Conservation (phyloP, 1,284 basidiomycete species). For the Hypsizygus ulmarius region DNA sequence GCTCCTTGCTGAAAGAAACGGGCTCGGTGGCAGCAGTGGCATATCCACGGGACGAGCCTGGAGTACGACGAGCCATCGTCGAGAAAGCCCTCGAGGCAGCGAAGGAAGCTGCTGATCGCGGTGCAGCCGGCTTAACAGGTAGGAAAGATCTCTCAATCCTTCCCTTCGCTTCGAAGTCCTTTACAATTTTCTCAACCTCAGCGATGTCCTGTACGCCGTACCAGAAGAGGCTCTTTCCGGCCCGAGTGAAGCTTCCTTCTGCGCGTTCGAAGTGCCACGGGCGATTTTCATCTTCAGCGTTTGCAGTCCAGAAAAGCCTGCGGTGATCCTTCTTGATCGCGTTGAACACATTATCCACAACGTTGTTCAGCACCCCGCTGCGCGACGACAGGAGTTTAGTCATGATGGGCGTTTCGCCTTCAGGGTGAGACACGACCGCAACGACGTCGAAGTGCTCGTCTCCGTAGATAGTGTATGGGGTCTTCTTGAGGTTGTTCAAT, state of each 20-base stretch:
- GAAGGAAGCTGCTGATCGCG: conserved; percentile 42
- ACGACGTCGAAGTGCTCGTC: conserved; percentile 97
- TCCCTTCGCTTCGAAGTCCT: conserved; percentile 81
- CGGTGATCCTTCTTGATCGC: conserved; percentile 95
- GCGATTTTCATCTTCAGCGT: conserved; percentile 93
- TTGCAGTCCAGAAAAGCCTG: conserved; percentile 94
- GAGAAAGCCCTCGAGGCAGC: conserved; percentile 61
- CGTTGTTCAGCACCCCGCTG: conserved; percentile 89
- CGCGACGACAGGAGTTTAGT: conserved; percentile 90
- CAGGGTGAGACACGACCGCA: conserved; percentile 91
- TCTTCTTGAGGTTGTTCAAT: conserved; percentile 76
- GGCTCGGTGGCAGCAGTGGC: conserved; percentile 48
- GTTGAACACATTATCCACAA: conserved; percentile 96
- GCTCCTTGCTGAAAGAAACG: conserved; percentile 48
- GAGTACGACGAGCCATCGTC: conserved; percentile 59
- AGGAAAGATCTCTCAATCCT: conserved; percentile 87
- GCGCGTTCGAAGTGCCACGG: conserved; percentile 99
- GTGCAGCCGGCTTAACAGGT: conserved; percentile 83
- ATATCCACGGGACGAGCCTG: conserved; percentile 58
- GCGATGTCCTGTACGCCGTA: conserved; percentile 91
- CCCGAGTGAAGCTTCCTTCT: conserved; percentile 95
- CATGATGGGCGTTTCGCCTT: conserved; percentile 88
- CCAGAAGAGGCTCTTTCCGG: conserved; percentile 94
- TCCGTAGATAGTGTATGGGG: conserved; percentile 93
- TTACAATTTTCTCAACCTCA: conserved; percentile 88